Base-by-base conservation (phyloP, 2,329 filamentous ascomycete species). In the Fusarium nematophilum region DNA sequence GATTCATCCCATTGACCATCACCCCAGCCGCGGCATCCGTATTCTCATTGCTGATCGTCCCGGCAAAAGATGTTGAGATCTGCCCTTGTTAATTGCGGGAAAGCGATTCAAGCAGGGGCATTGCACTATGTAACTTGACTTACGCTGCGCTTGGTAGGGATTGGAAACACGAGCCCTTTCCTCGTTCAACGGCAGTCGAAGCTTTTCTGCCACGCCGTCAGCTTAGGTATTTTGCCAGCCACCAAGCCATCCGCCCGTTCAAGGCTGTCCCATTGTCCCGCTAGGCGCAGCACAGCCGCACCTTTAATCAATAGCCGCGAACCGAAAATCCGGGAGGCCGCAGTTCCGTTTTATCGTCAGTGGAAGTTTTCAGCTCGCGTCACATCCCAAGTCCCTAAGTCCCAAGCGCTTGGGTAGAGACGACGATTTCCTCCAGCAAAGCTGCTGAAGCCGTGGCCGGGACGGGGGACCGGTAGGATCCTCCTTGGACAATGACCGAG, bases 41-140 rank as follows among this genome's bases (percentile, higher is more conserved):
- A 56, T 56, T 40, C 43, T 34, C 54, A 36, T 55, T 37, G 40
- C 23, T 53, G 36, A 57, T 57, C 52, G 34, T 37, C n/a, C 42
- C 30, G 31, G 30, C 37, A 50, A 36, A 34, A 6, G n/a, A 26
- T n/a, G 37, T 50, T 21, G 34, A 40, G 46, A 57, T 57, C 46
- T 58, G 29, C 40, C 14, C 34, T 52, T 42, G 31, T 14, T 52
- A 25, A 15, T 38, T 38, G 26, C 34, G 21, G 44, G 40, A 27
- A 25, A 57, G 38, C 21, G 29, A 52, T 26, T 33, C 34, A 33
- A 18, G 30, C 13, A 44, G 21, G 11, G 33, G 25, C 17, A 29
- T n/a, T 39, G n/a, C 42, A 34, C 14, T 6, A n/a, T n/a, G n/a
- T n/a, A n/a, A n/a, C n/a, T n/a, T n/a, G n/a, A n/a, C n/a, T n/a